These are phyloP conservation scores for Tricholoma flavovirens DNA, from an alignment of 768 basidiomycete genomes.

Conservation along the genomic window DNA sequence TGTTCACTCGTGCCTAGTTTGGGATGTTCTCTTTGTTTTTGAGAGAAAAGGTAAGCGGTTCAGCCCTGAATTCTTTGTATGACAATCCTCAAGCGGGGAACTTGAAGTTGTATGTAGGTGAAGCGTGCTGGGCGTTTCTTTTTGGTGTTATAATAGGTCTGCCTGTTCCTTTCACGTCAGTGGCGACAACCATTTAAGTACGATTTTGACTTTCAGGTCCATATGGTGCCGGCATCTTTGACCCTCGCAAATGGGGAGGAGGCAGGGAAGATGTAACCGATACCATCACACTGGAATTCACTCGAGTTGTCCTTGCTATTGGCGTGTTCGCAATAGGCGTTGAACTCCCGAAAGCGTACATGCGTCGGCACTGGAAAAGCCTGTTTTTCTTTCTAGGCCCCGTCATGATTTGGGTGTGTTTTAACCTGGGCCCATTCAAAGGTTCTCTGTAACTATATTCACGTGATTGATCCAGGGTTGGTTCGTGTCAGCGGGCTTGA, in stretches of 20 bases:
- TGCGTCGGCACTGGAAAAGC: slow-evolving; percentile 89
- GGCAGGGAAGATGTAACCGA: slow-evolving; percentile 47
- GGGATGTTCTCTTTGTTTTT: slow-evolving; percentile 93
- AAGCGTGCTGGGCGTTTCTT: slow-evolving; percentile 93
- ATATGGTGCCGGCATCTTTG: slow-evolving; percentile 73
- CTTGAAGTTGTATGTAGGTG: slow-evolving; percentile 88
- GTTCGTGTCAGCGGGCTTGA: slow-evolving; percentile 88
- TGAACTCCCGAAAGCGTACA: slow-evolving; percentile 94
- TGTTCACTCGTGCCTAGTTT: slow-evolving; percentile 46
- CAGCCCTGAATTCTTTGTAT: neutral
- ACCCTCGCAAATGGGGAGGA: slow-evolving; percentile 73
- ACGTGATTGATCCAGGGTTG: slow-evolving; percentile 57
- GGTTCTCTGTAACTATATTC: neutral
- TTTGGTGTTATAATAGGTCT: slow-evolving; percentile 87
- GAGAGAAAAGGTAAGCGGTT: slow-evolving; percentile 65
- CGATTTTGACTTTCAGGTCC: slow-evolving; percentile 52
- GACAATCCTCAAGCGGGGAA: neutral
- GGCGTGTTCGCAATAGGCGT: slow-evolving; percentile 98
- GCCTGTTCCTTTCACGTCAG: slow-evolving; percentile 15
- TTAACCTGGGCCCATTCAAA: neutral
- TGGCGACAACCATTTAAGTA: neutral
- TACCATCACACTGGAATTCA: slow-evolving; percentile 84
- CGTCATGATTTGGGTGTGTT: slow-evolving; percentile 77
- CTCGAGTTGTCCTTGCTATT: slow-evolving; percentile 89
- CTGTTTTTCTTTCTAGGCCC: slow-evolving; percentile 78